Percentiles rank a stretch among this genome's conserved stretches.
Conservation (phyloP, 2,329 filamentous ascomycete genomes). For the Rachicladosporium sp. region DNA sequence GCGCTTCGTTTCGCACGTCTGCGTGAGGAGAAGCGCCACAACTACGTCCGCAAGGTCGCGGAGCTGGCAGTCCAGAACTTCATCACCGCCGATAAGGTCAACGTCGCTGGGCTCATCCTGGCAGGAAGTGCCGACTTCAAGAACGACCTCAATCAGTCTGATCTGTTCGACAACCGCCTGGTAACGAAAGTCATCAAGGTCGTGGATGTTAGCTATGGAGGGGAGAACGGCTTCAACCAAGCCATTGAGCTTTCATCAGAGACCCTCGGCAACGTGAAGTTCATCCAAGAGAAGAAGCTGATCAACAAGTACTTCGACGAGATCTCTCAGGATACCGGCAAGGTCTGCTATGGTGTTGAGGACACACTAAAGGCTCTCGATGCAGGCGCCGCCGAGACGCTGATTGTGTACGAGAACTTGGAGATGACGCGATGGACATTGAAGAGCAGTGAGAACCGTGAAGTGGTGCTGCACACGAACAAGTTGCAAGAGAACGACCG, state of each 20-base stretch:
- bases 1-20: conserved; percentile 98
- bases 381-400: conserved; percentile 80
- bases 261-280: conserved; percentile 97
- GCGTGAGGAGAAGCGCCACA: conserved; percentile 98
- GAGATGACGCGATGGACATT: conserved; percentile 87
- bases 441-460: conserved; percentile 61
- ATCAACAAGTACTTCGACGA: conserved; percentile 99
- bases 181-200: conserved; percentile 97
- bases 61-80: conserved; percentile 98
- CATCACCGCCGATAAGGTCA: conserved; percentile 96
- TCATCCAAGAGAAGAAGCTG: conserved; percentile 99
- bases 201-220: conserved; percentile 96
- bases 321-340: conserved; percentile 93
- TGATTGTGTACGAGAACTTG: conserved; percentile 96
- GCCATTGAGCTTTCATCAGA: conserved; percentile 91
- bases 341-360: conserved; percentile 94
- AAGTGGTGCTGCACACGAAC: conserved; percentile 73
- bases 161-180: conserved; percentile 89
- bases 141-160: conserved; percentile 94
- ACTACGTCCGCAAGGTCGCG: conserved; percentile 97
- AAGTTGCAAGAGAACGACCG: conserved; percentile 74
- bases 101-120: conserved; percentile 87
- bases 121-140: conserved; percentile 99
- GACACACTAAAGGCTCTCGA: conserved; percentile 96
- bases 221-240: conserved; percentile 99